Percentiles rank a stretch among this genome's conserved stretches.
Conservation (phyloP, 371 early-diverging fungal genomes). For the Apophysomyces elegans region DNA sequence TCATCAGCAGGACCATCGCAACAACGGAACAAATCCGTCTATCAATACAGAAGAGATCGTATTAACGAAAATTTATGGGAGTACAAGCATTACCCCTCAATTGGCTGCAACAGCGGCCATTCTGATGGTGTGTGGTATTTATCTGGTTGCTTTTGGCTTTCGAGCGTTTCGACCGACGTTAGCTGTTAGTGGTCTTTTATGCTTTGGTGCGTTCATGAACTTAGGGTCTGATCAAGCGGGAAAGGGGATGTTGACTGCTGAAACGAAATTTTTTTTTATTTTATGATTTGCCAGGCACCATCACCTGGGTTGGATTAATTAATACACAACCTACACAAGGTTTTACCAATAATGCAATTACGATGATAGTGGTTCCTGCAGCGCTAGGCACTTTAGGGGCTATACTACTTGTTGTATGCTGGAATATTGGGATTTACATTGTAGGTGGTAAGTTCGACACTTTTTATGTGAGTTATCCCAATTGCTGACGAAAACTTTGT, state of each 20-base stretch:
- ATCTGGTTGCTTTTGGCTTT: slow-evolving; percentile 34
- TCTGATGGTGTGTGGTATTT: slow-evolving; percentile 34
- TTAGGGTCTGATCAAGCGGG: no score
- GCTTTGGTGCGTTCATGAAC: slow-evolving; percentile 27
- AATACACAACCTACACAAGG: slow-evolving; percentile 29
- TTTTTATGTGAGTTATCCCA: background rate
- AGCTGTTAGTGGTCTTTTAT: slow-evolving; percentile 35
- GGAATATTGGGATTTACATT: slow-evolving; percentile 31
- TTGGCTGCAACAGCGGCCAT: slow-evolving; percentile 34
- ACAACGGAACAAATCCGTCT: background rate
- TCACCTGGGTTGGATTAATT: slow-evolving; percentile 25
- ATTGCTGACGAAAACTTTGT: no score
- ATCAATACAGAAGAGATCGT: background rate
- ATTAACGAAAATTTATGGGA: slow-evolving; percentile 16
- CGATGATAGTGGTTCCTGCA: slow-evolving; percentile 29
- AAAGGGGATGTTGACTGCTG: no score
- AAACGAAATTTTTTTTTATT: background rate
- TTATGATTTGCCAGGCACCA: slow-evolving; percentile 11
- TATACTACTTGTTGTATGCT: slow-evolving; percentile 24
- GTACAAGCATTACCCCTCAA: slow-evolving; percentile 22
- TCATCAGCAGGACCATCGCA: background rate
- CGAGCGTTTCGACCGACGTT: slow-evolving; percentile 31
- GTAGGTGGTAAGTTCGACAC: slow-evolving; percentile 22
- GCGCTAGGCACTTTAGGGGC: slow-evolving; percentile 32
- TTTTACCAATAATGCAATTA: slow-evolving; percentile 25